Conservation (phyloP, 139 green algal species). For the Chlamydomonas sp. region DNA sequence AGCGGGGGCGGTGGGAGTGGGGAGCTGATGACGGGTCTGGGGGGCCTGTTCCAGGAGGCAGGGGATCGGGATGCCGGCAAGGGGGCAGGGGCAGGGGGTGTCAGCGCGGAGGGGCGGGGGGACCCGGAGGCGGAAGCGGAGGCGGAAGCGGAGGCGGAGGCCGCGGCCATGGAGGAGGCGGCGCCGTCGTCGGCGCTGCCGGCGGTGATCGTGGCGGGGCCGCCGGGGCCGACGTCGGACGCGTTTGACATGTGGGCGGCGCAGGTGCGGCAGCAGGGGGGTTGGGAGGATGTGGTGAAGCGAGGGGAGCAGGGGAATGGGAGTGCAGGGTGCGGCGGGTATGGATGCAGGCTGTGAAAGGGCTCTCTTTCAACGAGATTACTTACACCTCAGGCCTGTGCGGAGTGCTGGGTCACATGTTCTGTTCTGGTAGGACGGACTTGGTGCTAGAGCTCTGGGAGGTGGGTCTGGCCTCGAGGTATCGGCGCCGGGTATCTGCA, state of each 20-base stretch:
- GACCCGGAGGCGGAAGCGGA: neutral
- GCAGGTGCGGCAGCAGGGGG: slow-evolving; percentile 9
- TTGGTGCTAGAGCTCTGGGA: too few species aligned
- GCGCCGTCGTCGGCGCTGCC: neutral
- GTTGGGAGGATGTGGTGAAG: neutral
- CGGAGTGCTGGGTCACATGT: too few species aligned
- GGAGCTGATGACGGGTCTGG: slow-evolving; percentile 16
- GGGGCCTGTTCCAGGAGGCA: neutral
- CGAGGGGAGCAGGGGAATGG: too few species aligned
- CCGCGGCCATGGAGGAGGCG: slow-evolving; percentile 5
- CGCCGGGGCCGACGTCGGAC: slow-evolving; percentile 25
- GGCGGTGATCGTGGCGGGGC: neutral
- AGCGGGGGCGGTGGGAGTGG: neutral
- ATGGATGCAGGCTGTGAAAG: too few species aligned
- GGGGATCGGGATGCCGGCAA: neutral
- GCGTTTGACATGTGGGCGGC: slow-evolving; percentile 70
- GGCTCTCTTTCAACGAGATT: too few species aligned
- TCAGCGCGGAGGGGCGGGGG: neutral
- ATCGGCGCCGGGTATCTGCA: too few species aligned
- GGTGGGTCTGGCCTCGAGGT: too few species aligned
- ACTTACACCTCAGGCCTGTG: too few species aligned
- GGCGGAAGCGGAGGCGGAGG: neutral
- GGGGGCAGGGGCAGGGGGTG: neutral
- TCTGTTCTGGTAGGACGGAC: too few species aligned
- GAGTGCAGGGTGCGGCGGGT: too few species aligned